These are phyloP conservation scores for Tolypocladium paradoxum DNA, from an alignment of 2,329 filamentous ascomycete species.

Conservation along the genomic window DNA sequence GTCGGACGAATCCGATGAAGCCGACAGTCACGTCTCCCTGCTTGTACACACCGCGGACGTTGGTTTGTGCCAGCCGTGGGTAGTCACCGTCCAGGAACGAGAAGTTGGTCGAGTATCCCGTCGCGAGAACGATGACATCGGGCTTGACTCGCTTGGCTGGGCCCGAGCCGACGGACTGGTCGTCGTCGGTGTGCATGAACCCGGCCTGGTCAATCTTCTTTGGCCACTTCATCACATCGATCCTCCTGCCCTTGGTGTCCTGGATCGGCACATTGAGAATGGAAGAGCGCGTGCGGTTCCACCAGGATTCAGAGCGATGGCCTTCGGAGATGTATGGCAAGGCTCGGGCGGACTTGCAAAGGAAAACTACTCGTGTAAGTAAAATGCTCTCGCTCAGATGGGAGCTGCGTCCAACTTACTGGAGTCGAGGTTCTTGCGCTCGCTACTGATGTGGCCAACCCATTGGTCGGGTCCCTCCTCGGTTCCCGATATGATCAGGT, in stretches of 20 bases:
- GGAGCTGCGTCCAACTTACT: constrained; percentile 9
- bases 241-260: constrained; percentile 26
- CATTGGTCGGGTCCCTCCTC: constrained; percentile 35
- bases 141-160: constrained; percentile 19
- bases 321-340: constrained; percentile 30
- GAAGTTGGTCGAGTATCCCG: constrained; percentile 33
- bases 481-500: constrained; percentile 33
- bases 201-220: constrained; percentile 23
- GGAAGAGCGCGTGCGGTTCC: constrained; percentile 23
- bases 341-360: constrained; percentile 31
- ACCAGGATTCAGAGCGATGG: constrained; percentile 19
- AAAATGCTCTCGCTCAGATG: accelerated
- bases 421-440: constrained; percentile 24
- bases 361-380: constrained; percentile 22
- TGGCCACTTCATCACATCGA: constrained; percentile 35
- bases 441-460: constrained; percentile 30
- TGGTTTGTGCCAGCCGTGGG: constrained; percentile 33
- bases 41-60: constrained; percentile 43
- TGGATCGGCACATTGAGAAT: constrained; percentile 28
- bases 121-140: constrained; percentile 35
- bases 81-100: constrained; percentile 27
- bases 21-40: constrained; percentile 25
- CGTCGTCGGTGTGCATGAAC: constrained; percentile 23
- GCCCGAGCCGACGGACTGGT: constrained; percentile 17
- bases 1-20: constrained; percentile 37